Evolutionary conservation across 2,329 filamentous ascomycete species (phyloP).

Genomic region (Aspergillus ochraceus): DNA sequence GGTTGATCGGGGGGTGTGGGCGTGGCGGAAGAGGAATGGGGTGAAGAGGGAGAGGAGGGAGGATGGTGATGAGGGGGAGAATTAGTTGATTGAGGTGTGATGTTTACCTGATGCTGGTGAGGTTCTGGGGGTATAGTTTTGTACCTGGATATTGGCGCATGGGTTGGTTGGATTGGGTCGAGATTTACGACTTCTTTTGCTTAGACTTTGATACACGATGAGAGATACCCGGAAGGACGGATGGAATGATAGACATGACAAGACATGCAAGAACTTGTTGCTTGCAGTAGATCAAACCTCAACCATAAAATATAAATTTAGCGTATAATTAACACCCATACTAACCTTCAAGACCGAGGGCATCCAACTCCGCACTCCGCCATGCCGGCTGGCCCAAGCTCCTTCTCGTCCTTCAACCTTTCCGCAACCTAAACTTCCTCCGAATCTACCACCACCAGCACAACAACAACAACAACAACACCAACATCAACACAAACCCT

Average conservation of each 20-base stretch:
- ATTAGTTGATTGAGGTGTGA: constrained; percentile 2
- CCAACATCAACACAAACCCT: background rate
- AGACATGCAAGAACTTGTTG: background rate
- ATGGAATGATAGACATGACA: background rate
- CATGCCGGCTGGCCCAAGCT: background rate
- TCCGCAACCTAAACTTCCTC: background rate
- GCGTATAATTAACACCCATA: too few relatives aligned
- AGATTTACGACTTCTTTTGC: too few relatives aligned
- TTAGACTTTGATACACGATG: too few relatives aligned
- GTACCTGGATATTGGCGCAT: background rate
- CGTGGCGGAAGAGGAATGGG: constrained; percentile 75
- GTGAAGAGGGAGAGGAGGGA: constrained; percentile 31
- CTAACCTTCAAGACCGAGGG: too few relatives aligned
- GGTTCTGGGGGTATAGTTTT: too few relatives aligned
- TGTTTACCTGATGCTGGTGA: too few relatives aligned
- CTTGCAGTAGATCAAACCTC: too few relatives aligned
- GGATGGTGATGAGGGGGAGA: constrained; percentile 12
- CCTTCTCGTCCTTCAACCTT: background rate
- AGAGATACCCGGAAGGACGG: constrained; percentile 16
- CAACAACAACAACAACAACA: background rate
- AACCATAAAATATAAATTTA: too few relatives aligned
- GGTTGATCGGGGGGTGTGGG: constrained; percentile 74
- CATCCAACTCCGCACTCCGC: too few relatives aligned
- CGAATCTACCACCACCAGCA: background rate
- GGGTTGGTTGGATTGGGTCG: background rate